phyloP scores from a whole-genome alignment of 2,329 filamentous ascomycete genomes.

The Nothopassalora personata region DNA sequence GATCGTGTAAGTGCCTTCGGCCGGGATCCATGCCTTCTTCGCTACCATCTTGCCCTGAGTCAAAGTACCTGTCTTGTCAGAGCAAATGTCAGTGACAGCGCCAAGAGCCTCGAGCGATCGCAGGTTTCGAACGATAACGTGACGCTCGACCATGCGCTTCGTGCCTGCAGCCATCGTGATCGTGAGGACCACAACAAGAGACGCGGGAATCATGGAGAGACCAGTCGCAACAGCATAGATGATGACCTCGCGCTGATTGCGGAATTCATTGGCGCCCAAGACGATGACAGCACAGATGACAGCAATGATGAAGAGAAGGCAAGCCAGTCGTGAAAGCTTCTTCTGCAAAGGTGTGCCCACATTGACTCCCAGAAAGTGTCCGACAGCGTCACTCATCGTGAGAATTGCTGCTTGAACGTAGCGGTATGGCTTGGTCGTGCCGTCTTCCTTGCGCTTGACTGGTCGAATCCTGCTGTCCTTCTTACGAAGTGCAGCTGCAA shows the following conservation, averaged over 20 bases:
- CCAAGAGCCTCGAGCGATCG: slow-evolving; percentile 61
- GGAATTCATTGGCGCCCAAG: slow-evolving; percentile 54
- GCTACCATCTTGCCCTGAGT: slow-evolving; percentile 57
- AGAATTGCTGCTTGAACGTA: slow-evolving; percentile 47
- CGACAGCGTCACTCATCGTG: slow-evolving; percentile 54
- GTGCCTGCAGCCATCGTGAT: slow-evolving; percentile 52
- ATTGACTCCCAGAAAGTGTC: slow-evolving; percentile 61
- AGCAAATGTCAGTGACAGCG: slow-evolving; percentile 62
- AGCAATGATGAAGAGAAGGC: slow-evolving; percentile 71
- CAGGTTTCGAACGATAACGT: slow-evolving; percentile 63
- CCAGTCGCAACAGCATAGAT: slow-evolving; percentile 61
- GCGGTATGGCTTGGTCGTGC: slow-evolving; percentile 30
- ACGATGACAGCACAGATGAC: slow-evolving; percentile 66
- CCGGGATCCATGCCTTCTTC: slow-evolving; percentile 57
- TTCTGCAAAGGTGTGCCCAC: slow-evolving; percentile 79
- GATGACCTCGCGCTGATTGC: slow-evolving; percentile 57
- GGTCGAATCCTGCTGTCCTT: slow-evolving; percentile 44
- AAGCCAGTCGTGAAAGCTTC: slow-evolving; percentile 78
- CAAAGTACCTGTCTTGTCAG: slow-evolving; percentile 64
- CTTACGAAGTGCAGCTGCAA: slow-evolving; percentile 63
- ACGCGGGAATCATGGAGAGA: slow-evolving; percentile 59
- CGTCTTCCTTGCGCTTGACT: slow-evolving; percentile 37
- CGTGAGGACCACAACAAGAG: slow-evolving; percentile 35
- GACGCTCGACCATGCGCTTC: slow-evolving; percentile 58
- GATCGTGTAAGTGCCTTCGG: slow-evolving; percentile 56